Evolutionary conservation across 352 stramenopile genomes (phyloP).

Genomic region (Pythium brachiatum): DNA sequence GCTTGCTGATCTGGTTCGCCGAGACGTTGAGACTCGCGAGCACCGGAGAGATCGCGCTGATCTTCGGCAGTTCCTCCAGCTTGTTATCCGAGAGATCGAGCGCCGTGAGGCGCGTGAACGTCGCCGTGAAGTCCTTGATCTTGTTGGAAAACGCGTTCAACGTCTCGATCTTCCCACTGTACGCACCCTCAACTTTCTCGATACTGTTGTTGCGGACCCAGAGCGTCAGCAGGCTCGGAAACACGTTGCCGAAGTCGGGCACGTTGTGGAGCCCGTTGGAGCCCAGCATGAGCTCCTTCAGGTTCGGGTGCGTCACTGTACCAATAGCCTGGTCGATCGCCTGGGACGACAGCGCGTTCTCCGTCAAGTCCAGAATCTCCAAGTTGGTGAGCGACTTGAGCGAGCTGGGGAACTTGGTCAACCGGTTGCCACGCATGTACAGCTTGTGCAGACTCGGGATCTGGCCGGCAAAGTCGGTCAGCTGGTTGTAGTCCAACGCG

Average conservation of each 20-base stretch:
- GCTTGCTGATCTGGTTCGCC: constrained; percentile 5
- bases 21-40: constrained; percentile 21
- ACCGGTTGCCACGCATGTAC: constrained; percentile 14
- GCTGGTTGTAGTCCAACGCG: constrained; percentile 17
- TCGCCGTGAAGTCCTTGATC: constrained; percentile 21
- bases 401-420: constrained; percentile 14
- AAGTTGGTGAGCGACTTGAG: constrained; percentile 14
- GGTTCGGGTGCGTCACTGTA: constrained; percentile 12
- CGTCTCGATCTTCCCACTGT: constrained; percentile 16
- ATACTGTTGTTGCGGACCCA: constrained; percentile 25
- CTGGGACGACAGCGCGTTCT: constrained; percentile 15
- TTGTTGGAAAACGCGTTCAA: constrained; percentile 11
- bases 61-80: constrained; percentile 11
- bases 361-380: constrained; percentile 10
- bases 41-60: constrained; percentile 11
- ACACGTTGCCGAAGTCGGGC: constrained; percentile 20
- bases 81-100: constrained; percentile 23
- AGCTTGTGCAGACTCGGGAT: constrained; percentile 18
- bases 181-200: constrained; percentile 9
- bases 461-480: constrained; percentile 20
- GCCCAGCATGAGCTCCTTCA: constrained; percentile 14
- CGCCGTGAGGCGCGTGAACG: constrained; percentile 18
- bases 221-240: constrained; percentile 14
- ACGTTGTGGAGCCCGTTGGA: constrained; percentile 14
- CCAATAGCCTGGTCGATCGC: background rate